These are phyloP conservation scores for Lodderomyces jiufengensis DNA, from an alignment of 1,139 yeast genomes.

Conservation along the genomic window DNA sequence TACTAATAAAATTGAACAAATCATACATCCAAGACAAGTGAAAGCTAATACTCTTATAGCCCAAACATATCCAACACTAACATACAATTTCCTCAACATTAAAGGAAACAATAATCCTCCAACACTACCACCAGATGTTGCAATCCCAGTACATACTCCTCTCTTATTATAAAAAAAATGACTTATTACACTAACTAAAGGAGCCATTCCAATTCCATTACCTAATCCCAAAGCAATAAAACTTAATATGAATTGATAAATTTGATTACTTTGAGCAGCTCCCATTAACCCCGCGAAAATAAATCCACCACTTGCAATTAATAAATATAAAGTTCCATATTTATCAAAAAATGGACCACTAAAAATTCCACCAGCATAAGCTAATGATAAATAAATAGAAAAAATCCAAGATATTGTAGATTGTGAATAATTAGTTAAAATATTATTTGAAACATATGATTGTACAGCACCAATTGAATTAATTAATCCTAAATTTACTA, in stretches of 20 bases:
- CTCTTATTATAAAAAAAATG: slow-evolving; percentile 37
- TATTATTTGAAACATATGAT: slow-evolving; percentile 46
- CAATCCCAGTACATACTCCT: slow-evolving; percentile 35
- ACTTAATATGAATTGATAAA: slow-evolving; percentile 32
- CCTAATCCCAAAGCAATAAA: slow-evolving; percentile 29
- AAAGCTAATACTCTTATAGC: slow-evolving; percentile 34
- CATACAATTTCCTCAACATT: slow-evolving; percentile 28
- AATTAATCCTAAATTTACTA: slow-evolving; percentile 56
- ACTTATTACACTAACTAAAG: slow-evolving; percentile 35
- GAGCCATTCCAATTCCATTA: slow-evolving; percentile 33
- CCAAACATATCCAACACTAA: slow-evolving; percentile 33
- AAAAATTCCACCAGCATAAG: slow-evolving; percentile 30
- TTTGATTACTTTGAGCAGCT: slow-evolving; percentile 25
- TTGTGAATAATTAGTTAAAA: slow-evolving; percentile 40
- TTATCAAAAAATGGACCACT: slow-evolving; percentile 38
- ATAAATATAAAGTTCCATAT: slow-evolving; percentile 27
- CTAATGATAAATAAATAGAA: slow-evolving; percentile 30
- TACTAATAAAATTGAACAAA: slow-evolving; percentile 27
- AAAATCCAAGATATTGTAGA: slow-evolving; percentile 50
- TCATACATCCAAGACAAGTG: slow-evolving; percentile 28
- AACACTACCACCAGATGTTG: slow-evolving; percentile 38
- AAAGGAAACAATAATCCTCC: slow-evolving; percentile 38
- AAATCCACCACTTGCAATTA: slow-evolving; percentile 24
- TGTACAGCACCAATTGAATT: slow-evolving; percentile 52
- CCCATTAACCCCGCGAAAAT: slow-evolving; percentile 34